A percentile compares a stretch with the other conserved stretches of the same genome.
Evolutionary conservation across 2,329 filamentous ascomycete genomes (phyloP).

Genomic region (Aspergillus caelatus): DNA sequence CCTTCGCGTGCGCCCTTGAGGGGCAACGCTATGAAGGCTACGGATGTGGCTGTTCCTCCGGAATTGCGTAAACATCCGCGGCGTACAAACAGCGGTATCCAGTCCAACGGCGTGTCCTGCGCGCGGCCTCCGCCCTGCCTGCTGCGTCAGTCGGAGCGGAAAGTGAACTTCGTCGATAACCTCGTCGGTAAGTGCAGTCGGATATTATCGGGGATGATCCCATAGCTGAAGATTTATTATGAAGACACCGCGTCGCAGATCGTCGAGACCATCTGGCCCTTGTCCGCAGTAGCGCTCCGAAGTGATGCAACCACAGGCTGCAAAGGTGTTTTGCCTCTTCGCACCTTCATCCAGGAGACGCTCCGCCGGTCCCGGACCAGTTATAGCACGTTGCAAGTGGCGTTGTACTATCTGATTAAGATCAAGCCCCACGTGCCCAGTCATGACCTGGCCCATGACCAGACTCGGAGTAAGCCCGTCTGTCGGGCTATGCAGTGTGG

Average conservation of each 20-base stretch:
- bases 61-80: conserved; percentile 56
- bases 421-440: conserved; percentile 88
- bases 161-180: conserved; percentile 92
- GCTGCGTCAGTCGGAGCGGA: conserved; percentile 85
- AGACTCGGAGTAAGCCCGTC: conserved; percentile 70
- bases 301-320: conserved; percentile 66
- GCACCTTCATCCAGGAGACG: conserved; percentile 97
- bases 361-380: conserved; percentile 91
- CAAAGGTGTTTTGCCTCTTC: conserved; percentile 82
- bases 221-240: conserved; percentile 23
- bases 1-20: conserved; percentile 31
- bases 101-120: conserved; percentile 48
- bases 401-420: conserved; percentile 91
- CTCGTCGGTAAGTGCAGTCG: conserved; percentile 81
- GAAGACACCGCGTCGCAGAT: conserved; percentile 96
- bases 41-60: conserved; percentile 39
- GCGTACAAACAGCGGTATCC: conserved; percentile 52
- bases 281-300: conserved; percentile 78
- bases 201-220: conserved; percentile 24
- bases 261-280: conserved; percentile 95
- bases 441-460: conserved; percentile 84
- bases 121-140: conserved; percentile 72
- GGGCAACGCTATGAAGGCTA: conserved; percentile 31
- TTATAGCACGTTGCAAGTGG: conserved; percentile 96
- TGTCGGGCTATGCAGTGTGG: conserved; percentile 89